Evolutionary conservation across 441 rosid species (phyloP), one percentile per base, ranked within the genome.

Genomic region (Lepidium campestre): DNA sequence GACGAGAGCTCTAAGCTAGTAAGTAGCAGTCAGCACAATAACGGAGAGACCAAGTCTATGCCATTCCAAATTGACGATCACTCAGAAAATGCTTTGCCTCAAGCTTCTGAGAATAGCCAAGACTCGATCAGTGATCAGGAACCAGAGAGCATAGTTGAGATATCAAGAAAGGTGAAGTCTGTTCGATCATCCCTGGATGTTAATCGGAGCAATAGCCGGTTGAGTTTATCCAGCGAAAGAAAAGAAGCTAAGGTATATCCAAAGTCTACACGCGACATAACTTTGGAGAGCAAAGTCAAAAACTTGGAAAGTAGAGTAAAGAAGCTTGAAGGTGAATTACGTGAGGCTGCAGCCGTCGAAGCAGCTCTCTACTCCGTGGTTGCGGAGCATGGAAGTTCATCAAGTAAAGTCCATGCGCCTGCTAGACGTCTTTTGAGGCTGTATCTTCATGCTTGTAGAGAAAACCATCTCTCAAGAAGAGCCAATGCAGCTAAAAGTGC

Each of bases 371-470:
- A 85, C 73, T 86, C 97, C 0, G 85, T 94, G 57, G 85, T 83
- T 62, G 91, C 97, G 12, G 99, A 94, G 71, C 97, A 94, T 77
- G 96, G 94, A 78, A 89, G 92, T 75, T 88, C 99, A 37, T 82
- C 80, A 78, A 82, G 78, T 79, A 94, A 89, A 80, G 96, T 94
- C 55, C 97, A 94, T 80, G 94, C 97, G 57, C 97, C 97, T 10
- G 97, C 99, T 59, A 81, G 98, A 56, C 97, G 97, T 71, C 99
- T 91, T 78, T 83, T 89, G 70, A 87, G 98, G 79, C 72, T 94
- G 34, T 94, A 89, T 83, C 83, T 84, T 77, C 87, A 91, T 82
- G 80, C 89, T 63, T 86, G 81, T 77, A 81, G 63, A 68, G 90
- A 85, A 77, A 71, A 56, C 27, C 78, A 73, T 57, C 80, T 62